Evolutionary conservation across 1,284 basidiomycete genomes (phyloP).

Genomic region (Sanguinoderma infundibulare): DNA sequence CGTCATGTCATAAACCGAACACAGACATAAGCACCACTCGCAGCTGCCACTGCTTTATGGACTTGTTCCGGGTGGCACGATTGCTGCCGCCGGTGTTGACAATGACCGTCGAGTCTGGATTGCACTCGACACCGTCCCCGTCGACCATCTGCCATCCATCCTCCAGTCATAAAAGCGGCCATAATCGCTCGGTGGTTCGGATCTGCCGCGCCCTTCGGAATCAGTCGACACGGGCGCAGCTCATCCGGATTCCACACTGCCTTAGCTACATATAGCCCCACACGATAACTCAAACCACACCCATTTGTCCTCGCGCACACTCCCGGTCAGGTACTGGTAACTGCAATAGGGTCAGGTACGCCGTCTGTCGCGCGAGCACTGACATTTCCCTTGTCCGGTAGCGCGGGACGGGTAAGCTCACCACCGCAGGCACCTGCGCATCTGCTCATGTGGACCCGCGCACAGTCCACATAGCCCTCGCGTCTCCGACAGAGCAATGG

Average conservation of each 20-base stretch:
- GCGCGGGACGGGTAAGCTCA: background rate
- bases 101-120: background rate
- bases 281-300: background rate
- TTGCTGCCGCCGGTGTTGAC: background rate
- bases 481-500: background rate
- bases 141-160: background rate
- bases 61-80: too few species aligned
- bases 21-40: too few species aligned
- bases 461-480: background rate
- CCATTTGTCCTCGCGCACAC: background rate
- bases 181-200: too few species aligned
- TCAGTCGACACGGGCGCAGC: background rate
- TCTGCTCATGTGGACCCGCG: background rate
- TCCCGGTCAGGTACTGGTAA: too few species aligned
- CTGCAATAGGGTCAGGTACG: too few species aligned
- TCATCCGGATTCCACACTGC: background rate
- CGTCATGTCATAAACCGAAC: too few species aligned
- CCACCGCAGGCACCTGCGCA: background rate
- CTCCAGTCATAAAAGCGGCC: background rate
- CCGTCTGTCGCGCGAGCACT: background rate
- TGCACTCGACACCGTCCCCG: background rate
- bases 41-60: too few species aligned
- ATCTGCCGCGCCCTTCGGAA: background rate
- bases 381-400: background rate
- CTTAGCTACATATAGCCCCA: too few species aligned